phyloP scores from a whole-genome alignment of 306 rosid genomes.

The Spatholobus suberectus region DNA sequence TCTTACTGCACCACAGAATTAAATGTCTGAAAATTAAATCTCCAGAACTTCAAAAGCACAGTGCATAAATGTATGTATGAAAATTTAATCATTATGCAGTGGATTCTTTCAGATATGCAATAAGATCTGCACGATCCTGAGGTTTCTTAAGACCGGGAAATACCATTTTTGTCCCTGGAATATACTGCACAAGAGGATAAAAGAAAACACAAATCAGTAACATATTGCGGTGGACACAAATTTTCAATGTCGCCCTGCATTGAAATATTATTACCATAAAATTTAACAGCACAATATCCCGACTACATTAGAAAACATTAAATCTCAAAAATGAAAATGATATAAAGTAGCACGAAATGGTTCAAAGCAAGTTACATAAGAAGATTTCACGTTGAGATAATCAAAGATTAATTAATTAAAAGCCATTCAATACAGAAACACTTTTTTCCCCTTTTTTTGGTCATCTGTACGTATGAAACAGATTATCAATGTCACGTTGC shows the following conservation, averaged over 20 bases:
- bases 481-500: background rate
- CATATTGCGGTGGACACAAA: background rate
- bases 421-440: background rate
- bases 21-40: slow-evolving; percentile 41
- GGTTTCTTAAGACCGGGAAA: slow-evolving; percentile 99
- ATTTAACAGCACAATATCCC: slow-evolving; percentile 17
- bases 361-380: too few species aligned
- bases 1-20: slow-evolving; percentile 49
- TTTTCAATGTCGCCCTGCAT: background rate
- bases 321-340: background rate
- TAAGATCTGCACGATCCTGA: slow-evolving; percentile 88
- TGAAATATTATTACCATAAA: background rate
- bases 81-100: slow-evolving; percentile 53
- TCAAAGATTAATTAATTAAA: background rate
- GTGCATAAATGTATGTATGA: slow-evolving; percentile 23
- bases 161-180: slow-evolving; percentile 98
- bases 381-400: background rate
- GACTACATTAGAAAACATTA: background rate
- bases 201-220: slow-evolving; percentile 17
- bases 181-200: slow-evolving; percentile 60
- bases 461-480: background rate
- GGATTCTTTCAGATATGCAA: slow-evolving; percentile 82
- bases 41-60: slow-evolving; percentile 38
- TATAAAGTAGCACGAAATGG: background rate
- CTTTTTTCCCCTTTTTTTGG: background rate